These are phyloP conservation scores for Penicillium sp. DNA, from an alignment of 2,329 filamentous ascomycete genomes.

Conservation along the genomic window DNA sequence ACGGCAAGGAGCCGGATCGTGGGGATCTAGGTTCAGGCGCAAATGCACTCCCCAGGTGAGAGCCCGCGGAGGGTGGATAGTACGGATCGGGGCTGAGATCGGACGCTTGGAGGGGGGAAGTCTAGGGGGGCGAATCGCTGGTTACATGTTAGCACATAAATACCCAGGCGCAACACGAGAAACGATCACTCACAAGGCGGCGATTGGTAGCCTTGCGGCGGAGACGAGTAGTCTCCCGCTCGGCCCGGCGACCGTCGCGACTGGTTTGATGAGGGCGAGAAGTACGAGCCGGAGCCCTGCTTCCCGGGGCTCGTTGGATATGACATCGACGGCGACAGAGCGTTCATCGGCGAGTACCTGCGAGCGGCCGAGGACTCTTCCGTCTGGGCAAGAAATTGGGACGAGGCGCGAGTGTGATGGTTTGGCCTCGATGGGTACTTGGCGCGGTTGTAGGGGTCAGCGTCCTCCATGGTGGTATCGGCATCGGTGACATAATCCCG, in stretches of 20 bases:
- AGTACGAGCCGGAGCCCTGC: constrained; percentile 49
- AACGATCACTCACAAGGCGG: constrained; percentile 52
- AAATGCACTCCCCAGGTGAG: constrained; percentile 68
- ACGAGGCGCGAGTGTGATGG: constrained; percentile 68
- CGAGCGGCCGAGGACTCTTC: constrained; percentile 81
- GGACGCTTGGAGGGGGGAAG: constrained; percentile 71
- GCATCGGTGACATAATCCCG: constrained; percentile 67
- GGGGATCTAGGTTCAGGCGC: constrained; percentile 54
- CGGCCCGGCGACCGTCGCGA: constrained; percentile 77
- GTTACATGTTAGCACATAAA: constrained; percentile 11
- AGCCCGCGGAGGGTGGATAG: constrained; percentile 69
- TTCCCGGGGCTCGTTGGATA: constrained; percentile 67
- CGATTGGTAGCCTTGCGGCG: constrained; percentile 59
- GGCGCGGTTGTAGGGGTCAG: constrained; percentile 78
- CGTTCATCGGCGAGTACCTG: constrained; percentile 95
- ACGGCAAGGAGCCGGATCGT: constrained; percentile 45
- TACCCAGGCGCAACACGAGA: constrained; percentile 10
- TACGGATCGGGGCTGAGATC: constrained; percentile 68
- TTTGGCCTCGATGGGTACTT: constrained; percentile 81
- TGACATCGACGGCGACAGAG: constrained; percentile 74
- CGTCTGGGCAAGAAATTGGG: constrained; percentile 66
- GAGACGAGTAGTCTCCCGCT: constrained; percentile 57
- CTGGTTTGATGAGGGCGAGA: constrained; percentile 54
- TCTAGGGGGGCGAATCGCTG: constrained; percentile 58
- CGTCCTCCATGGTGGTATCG: constrained; percentile 85